Percentiles rank a stretch among this genome's conserved stretches.
phyloP scores from a whole-genome alignment of 352 stramenopile species.

The Phytophthora sansomeana region DNA sequence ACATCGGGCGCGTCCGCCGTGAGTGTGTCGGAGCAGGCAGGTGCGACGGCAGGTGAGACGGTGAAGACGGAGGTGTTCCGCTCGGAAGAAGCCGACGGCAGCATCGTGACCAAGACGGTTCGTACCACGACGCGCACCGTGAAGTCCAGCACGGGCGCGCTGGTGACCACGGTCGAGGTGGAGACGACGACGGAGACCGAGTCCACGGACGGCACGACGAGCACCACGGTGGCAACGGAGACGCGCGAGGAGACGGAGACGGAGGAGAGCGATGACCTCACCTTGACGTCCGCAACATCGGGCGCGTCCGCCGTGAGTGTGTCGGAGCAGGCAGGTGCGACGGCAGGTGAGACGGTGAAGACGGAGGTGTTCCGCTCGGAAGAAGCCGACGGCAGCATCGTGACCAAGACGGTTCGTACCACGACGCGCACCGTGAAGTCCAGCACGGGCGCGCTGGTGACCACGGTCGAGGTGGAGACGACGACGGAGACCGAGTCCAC shows the following conservation, averaged over 20 bases:
- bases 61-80: not conserved
- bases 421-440: not conserved
- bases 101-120: not conserved
- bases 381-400: not conserved
- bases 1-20: not conserved
- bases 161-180: not conserved
- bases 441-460: not conserved
- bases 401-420: not conserved
- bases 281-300: not conserved
- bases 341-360: not conserved
- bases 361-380: not conserved
- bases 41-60: not conserved
- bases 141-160: not conserved
- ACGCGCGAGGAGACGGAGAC: not conserved
- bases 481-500: not conserved
- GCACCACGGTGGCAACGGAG: not conserved
- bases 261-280: not conserved
- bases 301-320: not conserved
- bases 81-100: not conserved
- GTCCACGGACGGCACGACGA: not conserved
- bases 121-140: not conserved
- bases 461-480: not conserved
- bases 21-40: not conserved
- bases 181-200: not conserved
- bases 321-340: not conserved